phyloP scores from a whole-genome alignment of 1,284 basidiomycete species.

The Rhodofomes roseus region DNA sequence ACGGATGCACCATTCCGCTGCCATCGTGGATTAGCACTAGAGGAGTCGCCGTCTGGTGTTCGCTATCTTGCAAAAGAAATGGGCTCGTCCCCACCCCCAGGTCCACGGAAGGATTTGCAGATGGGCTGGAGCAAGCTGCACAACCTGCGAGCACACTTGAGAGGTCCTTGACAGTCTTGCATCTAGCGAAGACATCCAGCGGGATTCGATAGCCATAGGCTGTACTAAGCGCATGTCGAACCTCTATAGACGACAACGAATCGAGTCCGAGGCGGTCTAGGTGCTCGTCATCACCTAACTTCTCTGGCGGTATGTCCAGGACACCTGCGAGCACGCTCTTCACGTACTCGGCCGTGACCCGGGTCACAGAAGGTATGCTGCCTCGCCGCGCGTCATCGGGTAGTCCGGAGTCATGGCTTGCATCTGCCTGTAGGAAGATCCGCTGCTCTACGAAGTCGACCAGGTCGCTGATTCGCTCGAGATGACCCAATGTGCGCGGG shows the following conservation, averaged over 20 bases:
- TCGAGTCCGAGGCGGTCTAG: constrained; percentile 53
- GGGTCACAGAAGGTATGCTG: constrained; percentile 3
- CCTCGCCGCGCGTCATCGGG: constrained; percentile 12
- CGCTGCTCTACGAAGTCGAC: constrained; percentile 1
- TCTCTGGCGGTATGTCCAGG: constrained; percentile 38
- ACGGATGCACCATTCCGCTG: constrained; percentile 54
- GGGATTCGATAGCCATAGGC: constrained; percentile 39
- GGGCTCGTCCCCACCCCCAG: constrained; percentile 5
- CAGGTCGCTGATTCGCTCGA: constrained; percentile 13
- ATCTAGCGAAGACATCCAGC: constrained; percentile 6
- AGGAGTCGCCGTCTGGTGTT: constrained; percentile 27
- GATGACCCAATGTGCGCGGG: constrained; percentile 28
- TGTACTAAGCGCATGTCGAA: constrained; percentile 40
- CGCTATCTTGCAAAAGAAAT: constrained; percentile 36
- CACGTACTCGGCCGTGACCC: constrained; percentile 17
- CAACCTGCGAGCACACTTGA: neutral
- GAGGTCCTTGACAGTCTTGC: constrained; percentile 10
- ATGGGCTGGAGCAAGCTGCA: neutral
- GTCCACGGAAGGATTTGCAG: neutral
- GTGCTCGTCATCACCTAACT: constrained; percentile 40
- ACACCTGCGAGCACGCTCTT: constrained; percentile 44
- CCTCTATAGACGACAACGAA: constrained; percentile 61
- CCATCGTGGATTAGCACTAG: constrained; percentile 72
- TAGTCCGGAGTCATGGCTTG: neutral
- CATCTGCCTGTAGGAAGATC: neutral